Evolutionary conservation across 306 rosid species (phyloP), one percentile per base, ranked within the genome.

Genomic region (Vicia villosa): DNA sequence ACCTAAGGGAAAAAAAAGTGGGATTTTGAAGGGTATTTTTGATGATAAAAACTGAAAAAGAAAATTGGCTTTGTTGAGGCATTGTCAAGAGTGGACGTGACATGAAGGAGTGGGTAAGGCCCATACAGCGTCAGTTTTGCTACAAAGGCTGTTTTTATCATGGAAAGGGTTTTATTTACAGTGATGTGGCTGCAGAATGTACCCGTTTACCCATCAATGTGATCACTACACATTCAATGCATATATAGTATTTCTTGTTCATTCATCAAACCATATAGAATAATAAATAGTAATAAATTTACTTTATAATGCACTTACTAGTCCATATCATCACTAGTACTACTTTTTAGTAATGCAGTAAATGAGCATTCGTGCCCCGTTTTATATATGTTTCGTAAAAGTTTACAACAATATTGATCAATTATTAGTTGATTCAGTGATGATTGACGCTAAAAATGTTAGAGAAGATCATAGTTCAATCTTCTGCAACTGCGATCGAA

Each of bases 81-180:
- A 28, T 64, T 84, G 77, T 78, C 89, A 78, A 78, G 72, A 75
- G 83, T 16, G 70, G 88, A 80, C 93, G 56, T 72, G 86, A 86
- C 95, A 82, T 74, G 79, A 70, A 14, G 13, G 80, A 78, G 85
- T 80, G 81, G 79, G 83, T 77, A 68, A 79, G 81, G 78, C 80
- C 86, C 77, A 79, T 79, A 65, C 60, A 26, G 74, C 65, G 86
- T 83, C 86, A 85, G 77, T 70, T 37, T 71, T 38, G 50, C 69
- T 74, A 40, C 75, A 50, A 82, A 76, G 81, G 60, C 82, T 65
- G 77, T 63, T 77, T 79, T 64, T 66, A 59, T 54, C 79, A 45
- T 63, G 38, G 52, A 40, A 73, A 77, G 24, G 10, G 68, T 0
- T 21, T 34, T 73, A 20, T 77, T 69, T 63, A 74, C 79, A 66